phyloP scores from a whole-genome alignment of 1,284 basidiomycete genomes.

The Peniophora sp. region DNA sequence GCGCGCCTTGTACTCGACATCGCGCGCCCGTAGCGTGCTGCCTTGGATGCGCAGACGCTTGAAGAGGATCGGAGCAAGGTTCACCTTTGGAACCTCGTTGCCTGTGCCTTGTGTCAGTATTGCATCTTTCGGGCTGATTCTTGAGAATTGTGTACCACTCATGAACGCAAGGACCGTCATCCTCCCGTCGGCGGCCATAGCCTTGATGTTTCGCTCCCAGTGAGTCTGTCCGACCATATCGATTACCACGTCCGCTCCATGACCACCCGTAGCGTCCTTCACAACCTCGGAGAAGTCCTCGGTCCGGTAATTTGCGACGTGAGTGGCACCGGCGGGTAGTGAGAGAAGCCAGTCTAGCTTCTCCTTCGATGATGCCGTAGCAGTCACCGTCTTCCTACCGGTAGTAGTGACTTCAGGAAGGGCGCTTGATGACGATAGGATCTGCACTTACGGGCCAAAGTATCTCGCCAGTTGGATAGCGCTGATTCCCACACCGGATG shows the following conservation, averaged over 20 bases:
- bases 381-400: slow-evolving; percentile 60
- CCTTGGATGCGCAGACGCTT: slow-evolving; percentile 90
- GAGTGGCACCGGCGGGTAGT: slow-evolving; percentile 58
- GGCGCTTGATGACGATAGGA: background rate
- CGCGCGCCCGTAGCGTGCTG: slow-evolving; percentile 78
- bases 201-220: slow-evolving; percentile 76
- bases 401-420: slow-evolving; percentile 3
- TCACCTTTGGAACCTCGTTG: slow-evolving; percentile 50
- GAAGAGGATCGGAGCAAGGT: slow-evolving; percentile 65
- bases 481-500: slow-evolving; percentile 86
- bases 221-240: slow-evolving; percentile 86
- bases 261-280: slow-evolving; percentile 52
- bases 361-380: slow-evolving; percentile 80
- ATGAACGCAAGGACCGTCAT: slow-evolving; percentile 67
- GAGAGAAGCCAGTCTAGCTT: slow-evolving; percentile 77
- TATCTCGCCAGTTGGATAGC: slow-evolving; percentile 84
- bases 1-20: slow-evolving; percentile 73
- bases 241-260: slow-evolving; percentile 77
- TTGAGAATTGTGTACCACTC: slow-evolving; percentile 44
- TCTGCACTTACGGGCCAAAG: slow-evolving; percentile 59
- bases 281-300: slow-evolving; percentile 70
- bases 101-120: slow-evolving; percentile 34
- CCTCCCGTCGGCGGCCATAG: slow-evolving; percentile 71
- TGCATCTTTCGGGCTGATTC: background rate
- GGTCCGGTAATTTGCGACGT: slow-evolving; percentile 82